Evolutionary conservation across 164 flowering plant species (phyloP).

Genomic region (Dillenia suffruticosa): DNA sequence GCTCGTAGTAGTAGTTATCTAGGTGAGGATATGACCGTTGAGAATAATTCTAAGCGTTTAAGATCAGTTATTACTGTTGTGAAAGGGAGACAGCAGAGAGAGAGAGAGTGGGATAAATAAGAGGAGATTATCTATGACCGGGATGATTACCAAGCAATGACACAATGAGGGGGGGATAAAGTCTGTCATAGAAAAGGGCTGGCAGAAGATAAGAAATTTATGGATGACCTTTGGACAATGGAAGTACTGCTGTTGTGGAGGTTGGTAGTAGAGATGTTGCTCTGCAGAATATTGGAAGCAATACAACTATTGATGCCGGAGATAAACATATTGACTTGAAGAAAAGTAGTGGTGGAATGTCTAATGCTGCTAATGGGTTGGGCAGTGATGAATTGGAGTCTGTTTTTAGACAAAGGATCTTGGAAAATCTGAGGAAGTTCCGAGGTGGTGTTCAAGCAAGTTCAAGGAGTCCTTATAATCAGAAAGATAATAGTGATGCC

Average conservation of each 20-base stretch:
- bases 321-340: slow-evolving; percentile 3
- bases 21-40: slow-evolving; percentile 24
- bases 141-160: slow-evolving; percentile 67
- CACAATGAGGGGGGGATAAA: slow-evolving; percentile 37
- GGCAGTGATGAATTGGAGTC: slow-evolving; percentile 54
- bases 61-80: slow-evolving; percentile 48
- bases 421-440: slow-evolving; percentile 78
- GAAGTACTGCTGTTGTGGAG: background rate
- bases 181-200: slow-evolving; percentile 16
- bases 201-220: slow-evolving; percentile 20
- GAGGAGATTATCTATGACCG: slow-evolving; percentile 51
- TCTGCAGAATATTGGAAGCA: slow-evolving; percentile 11
- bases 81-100: slow-evolving; percentile 13
- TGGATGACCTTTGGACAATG: slow-evolving; percentile 3
- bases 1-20: slow-evolving; percentile 7
- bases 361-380: slow-evolving; percentile 18
- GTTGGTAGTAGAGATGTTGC: slow-evolving; percentile 9
- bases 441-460: slow-evolving; percentile 27
- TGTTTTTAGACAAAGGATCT: slow-evolving; percentile 63
- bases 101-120: slow-evolving; percentile 17
- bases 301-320: slow-evolving; percentile 8
- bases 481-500: slow-evolving; percentile 14
- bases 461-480: slow-evolving; percentile 8
- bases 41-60: slow-evolving; percentile 36
- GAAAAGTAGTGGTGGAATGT: slow-evolving; percentile 17